Evolutionary conservation across 495 filamentous ascomycete genomes (phyloP), one percentile per base, ranked within the genome.

Genomic region (Letharia lupina): DNA sequence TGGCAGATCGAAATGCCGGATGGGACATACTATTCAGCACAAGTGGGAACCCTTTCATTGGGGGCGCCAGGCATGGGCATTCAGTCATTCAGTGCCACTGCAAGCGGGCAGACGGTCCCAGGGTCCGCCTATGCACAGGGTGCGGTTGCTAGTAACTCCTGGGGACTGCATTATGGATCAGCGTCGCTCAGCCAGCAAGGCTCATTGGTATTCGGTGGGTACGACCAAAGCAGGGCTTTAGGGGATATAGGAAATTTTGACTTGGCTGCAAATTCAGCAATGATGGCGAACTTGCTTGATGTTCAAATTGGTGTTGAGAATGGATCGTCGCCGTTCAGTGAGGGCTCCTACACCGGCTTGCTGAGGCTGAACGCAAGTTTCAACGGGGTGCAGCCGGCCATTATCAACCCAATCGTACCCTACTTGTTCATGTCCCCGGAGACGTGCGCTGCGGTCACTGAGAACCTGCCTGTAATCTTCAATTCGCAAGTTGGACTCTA

Each of bases 111-210:
- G n/a, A 67, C 52, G 0, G 59, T 64, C 11, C 64, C 64, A 37
- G 61, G 57, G 28, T 56, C 44, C 44, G 60, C 60, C 10, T 45
- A 45, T 4, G 8, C n/a, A 15, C 20, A 65, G 23, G 44, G 63
- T 12, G n/a, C 40, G 2, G 79, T 75, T 33, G 75, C 77, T 0
- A 84, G 82, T 1, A 79, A 79, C 56, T 82, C 81, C 12, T 84
- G 76, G 63, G 77, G 79, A 3, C 72, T 86, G 69, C 83, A 86
- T 68, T 79, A 84, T 50, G 82, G 84, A 9, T 82, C 82, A 9
- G 79, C 71, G 6, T 64, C 70, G 15, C 71, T 74, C 8, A 65
- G 65, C 8, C 78, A 81, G 66, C 62, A 73, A 8, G 80, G 77
- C 1, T 82, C 78, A 4, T 70, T 83, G 50, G 68, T 77, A 37